Base-by-base conservation (phyloP, 1,139 yeast genomes). In the Suhomyces chickasaworum region DNA sequence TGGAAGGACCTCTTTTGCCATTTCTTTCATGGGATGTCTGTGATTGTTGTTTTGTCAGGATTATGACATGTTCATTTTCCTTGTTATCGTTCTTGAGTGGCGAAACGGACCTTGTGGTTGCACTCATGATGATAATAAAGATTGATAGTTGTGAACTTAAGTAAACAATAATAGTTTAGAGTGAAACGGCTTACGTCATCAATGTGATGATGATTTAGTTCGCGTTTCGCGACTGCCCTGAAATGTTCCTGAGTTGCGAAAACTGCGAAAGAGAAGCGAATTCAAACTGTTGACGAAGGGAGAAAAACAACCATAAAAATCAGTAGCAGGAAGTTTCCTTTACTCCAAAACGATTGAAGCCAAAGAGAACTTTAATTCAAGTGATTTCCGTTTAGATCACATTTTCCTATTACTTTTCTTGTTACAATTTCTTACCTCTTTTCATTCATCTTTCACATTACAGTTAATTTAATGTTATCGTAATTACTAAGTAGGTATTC, bases 1-100 rank as follows among this genome's bases (percentile, higher is more conserved):
- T 60, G 21, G 58, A 50, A 16, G 66, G 64, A 15, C 62, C 63
- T 37, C 66, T 49, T 42, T 61, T 62, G 33, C 39, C 44, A 12
- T 30, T 27, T 32, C 47, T 46, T 48, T 37, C 43, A 33, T 37
- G 39, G 27, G 25, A 13, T 25, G 10, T 17, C 16, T 29, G 32
- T 13, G 7, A 2, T 2, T 29, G 13, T n/a, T 33, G 35, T 15
- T 36, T 44, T 17, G 32, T n/a, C 21, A 27, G 16, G 12, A 12
- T 4, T 6, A 12, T 8, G 6, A 30, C 21, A 23, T 13, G 25
- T 22, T 43, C 46, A 21, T 43, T 43, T 18, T 43, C 46, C 27
- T 43, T 43, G 30, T 43, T 43, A 12, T 43, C 42, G 23, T 38
- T 33, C 32, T 33, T 27, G 17, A 22, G n/a, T 3, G 46, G 42